These are phyloP conservation scores for Protomyces gravidus DNA, from an alignment of 1,139 yeast genomes.

Conservation along the genomic window DNA sequence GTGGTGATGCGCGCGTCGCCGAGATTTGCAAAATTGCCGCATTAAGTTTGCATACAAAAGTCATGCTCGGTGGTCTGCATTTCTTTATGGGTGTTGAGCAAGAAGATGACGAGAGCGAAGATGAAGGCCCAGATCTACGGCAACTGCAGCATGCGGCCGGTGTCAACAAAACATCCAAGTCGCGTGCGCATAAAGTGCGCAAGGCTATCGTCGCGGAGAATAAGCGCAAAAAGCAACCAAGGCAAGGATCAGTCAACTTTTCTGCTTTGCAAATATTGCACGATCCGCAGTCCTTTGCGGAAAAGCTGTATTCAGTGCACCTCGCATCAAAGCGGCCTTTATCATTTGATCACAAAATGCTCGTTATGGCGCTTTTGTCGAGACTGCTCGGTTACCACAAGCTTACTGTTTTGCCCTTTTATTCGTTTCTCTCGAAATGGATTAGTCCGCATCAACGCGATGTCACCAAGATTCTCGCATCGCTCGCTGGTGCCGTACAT, in stretches of 20 bases:
- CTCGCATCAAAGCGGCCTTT: conserved; percentile 58
- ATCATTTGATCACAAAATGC: conserved; percentile 80
- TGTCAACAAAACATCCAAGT: conserved; percentile 76
- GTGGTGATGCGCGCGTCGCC: conserved; percentile 85
- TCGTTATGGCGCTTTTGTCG: conserved; percentile 79
- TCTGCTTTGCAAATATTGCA: conserved; percentile 88
- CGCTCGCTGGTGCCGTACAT: conserved; percentile 93
- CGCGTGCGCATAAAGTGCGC: conserved; percentile 70
- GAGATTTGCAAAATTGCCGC: conserved; percentile 97
- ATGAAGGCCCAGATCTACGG: conserved; percentile 37
- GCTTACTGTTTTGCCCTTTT: conserved; percentile 79
- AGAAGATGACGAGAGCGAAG: conserved; percentile 46
- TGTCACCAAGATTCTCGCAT: conserved; percentile 95
- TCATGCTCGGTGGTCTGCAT: conserved; percentile 80
- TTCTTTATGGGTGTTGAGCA: conserved; percentile 91
- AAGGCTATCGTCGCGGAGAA: conserved; percentile 45
- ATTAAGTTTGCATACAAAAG: conserved; percentile 77
- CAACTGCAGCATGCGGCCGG: conserved; percentile 74
- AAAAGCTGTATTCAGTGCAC: conserved; percentile 66
- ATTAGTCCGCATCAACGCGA: conserved; percentile 89
- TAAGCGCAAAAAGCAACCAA: conserved; percentile 25
- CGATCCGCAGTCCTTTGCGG: conserved; percentile 98
- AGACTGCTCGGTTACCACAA: conserved; percentile 92
- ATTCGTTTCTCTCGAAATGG: conserved; percentile 80
- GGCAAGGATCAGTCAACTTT: conserved; percentile 56